Evolutionary conservation across 306 rosid species (phyloP).

Genomic region (Phaseolus lunatus): DNA sequence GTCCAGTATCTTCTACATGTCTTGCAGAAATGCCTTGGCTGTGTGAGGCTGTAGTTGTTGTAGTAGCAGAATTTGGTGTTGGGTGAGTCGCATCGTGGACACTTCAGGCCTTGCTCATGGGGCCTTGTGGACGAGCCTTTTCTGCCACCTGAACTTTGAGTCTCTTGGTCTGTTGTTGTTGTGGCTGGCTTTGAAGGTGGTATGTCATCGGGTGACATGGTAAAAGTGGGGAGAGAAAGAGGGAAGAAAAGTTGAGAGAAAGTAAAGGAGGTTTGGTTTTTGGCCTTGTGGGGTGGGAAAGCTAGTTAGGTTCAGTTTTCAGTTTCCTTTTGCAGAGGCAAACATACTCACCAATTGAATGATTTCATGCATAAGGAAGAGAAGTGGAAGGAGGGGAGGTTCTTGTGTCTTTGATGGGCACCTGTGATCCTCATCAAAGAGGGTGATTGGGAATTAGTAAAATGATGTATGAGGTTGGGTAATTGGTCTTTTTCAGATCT

Average conservation of each 20-base stretch:
- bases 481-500: slow-evolving; percentile 59
- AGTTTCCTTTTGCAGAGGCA: slow-evolving; percentile 72
- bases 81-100: slow-evolving; percentile 91
- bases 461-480: slow-evolving; percentile 47
- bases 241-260: background rate
- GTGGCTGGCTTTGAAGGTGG: slow-evolving; percentile 46
- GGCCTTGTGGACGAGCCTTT: slow-evolving; percentile 51
- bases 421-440: slow-evolving; percentile 86
- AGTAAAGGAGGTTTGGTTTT: slow-evolving; percentile 30
- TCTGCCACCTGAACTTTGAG: slow-evolving; percentile 51
- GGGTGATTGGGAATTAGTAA: slow-evolving; percentile 49
- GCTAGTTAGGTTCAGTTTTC: slow-evolving; percentile 23
- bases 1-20: slow-evolving; percentile 98
- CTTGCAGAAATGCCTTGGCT: slow-evolving; percentile 96
- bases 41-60: slow-evolving; percentile 96
- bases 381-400: slow-evolving; percentile 41
- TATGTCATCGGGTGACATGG: slow-evolving; percentile 64
- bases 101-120: slow-evolving; percentile 64
- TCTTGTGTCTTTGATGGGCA: slow-evolving; percentile 51
- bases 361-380: slow-evolving; percentile 70
- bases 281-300: slow-evolving; percentile 17
- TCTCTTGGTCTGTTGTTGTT: slow-evolving; percentile 42
- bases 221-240: background rate
- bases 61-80: slow-evolving; percentile 98
- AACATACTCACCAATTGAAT: slow-evolving; percentile 62